Evolutionary conservation across 345 rosid genomes (phyloP), one percentile per base, ranked within the genome.

Genomic region (Theobroma cacao): DNA sequence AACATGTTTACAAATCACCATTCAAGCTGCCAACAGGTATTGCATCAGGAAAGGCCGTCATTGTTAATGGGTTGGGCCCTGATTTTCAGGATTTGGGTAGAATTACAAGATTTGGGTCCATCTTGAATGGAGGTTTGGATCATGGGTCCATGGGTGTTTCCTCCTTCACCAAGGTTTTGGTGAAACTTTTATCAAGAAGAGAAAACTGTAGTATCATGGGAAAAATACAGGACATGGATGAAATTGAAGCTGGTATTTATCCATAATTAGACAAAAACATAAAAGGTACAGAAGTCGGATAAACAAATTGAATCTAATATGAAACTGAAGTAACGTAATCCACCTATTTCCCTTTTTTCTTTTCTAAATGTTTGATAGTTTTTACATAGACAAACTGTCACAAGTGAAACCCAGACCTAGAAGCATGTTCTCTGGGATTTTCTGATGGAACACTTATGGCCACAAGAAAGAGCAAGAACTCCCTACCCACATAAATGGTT

Each of bases 331-430:
- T n/a, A n/a, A n/a, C n/a, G n/a, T 26, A 75, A 71, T 33, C 47
- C 28, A 50, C 34, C 73, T 79, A 81, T 79, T 63, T 67, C 43
- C 48, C 43, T 72, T 31, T 71, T 47, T 64, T 9, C 2, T 33
- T 31, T 47, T 55, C 48, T 74, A 53, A 78, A 78, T 75, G 75
- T 48, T n/a, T 52, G 70, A 61, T 3, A 74, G 75, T 40, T 67
- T 80, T 80, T 79, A 65, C 80, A 87, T 30, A 77, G 65, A 59
- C 65, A 60, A 78, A 67, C 74, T 62, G 8, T 74, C 69, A 14
- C 72, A 78, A 80, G 81, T 22, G 66, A 68, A 77, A 72, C 79
- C 30, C 65, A 69, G 81, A 78, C 47, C 79, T 75, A 63, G 66
- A 77, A 82, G 47, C 72, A 74, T 13, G 66, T 73, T 34, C 62